phyloP scores from a whole-genome alignment of 805 yeast species.

The Ogataea angusta region DNA sequence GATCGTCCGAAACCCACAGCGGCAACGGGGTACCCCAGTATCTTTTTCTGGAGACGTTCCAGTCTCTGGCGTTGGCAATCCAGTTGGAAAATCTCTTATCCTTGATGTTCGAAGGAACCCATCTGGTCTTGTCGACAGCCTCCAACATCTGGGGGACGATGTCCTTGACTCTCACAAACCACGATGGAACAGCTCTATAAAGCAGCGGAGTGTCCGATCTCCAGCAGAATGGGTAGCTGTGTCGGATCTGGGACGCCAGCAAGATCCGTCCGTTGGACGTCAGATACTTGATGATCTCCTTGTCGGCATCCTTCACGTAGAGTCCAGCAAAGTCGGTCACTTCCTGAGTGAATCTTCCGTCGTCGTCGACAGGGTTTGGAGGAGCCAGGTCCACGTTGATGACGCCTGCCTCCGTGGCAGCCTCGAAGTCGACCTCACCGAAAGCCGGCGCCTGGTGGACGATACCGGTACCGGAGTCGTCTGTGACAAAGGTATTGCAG shows the following conservation, averaged over 20 bases:
- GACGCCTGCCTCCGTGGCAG: conserved; percentile 72
- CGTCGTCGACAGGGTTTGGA: conserved; percentile 94
- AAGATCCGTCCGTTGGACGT: conserved; percentile 75
- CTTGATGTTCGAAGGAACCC: conserved; percentile 92
- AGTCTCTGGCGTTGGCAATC: conserved; percentile 98
- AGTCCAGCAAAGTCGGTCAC: conserved; percentile 75
- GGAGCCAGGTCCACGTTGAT: conserved; percentile 65
- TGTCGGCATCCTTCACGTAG: conserved; percentile 95
- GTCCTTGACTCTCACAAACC: conserved; percentile 92
- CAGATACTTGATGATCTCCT: conserved; percentile 78
- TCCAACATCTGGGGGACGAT: conserved; percentile 85
- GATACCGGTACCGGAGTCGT: conserved; percentile 97
- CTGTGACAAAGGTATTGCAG: conserved; percentile 79
- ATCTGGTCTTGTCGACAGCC: conserved; percentile 79
- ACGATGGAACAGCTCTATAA: conserved; percentile 96
- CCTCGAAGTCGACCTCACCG: conserved; percentile 97
- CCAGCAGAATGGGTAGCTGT: conserved; percentile 99
- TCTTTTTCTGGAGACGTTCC: conserved; percentile 98
- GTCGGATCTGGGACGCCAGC: conserved; percentile 79
- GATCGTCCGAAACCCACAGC: conserved; percentile 93
- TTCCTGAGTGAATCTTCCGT: conserved; percentile 75
- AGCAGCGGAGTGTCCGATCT: conserved; percentile 97
- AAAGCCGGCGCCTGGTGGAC: conserved; percentile 98
- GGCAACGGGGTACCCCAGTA: conserved; percentile 99
- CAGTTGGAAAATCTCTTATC: conserved; percentile 96